Evolutionary conservation across 2,329 filamentous ascomycete species (phyloP), one percentile per base, ranked within the genome.

Genomic region (Epichloe festucae): DNA sequence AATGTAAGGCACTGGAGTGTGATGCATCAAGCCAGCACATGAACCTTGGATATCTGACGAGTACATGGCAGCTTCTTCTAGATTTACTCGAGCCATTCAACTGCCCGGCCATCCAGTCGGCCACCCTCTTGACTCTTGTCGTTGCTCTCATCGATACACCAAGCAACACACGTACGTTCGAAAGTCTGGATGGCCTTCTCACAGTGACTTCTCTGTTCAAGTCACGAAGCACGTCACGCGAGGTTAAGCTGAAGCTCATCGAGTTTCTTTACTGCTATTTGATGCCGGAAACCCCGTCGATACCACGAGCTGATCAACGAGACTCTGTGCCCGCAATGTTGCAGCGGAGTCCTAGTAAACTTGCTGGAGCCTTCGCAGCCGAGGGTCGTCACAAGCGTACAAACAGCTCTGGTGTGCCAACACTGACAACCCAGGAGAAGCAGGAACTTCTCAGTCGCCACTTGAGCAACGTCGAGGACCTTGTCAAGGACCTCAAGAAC

Each of bases 201-300:
- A 93, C 89, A 1, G 82, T 97, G 45, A 95, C 91, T 2, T 91
- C 87, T 10, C 78, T 97, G 48, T 96, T 97, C 79, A 95, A 94
- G 68, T 87, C 85, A 56, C 83, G 89, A 54, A 81, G 83, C 57
- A 96, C 91, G 3, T 82, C 82, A 23, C 82, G 89, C 55, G 87
- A 91, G 60, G 90, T 97, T 58, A 96, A 95, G 72, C 79, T 95
- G 63, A 93, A 95, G 67, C 81, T 95, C n/a, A 84, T 96, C 59
- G 93, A 97, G 68, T 97, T 97, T 65, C 73, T 98, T 49, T 97
- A 97, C 74, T 97, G 97, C 69, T 98, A 97, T 68, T 83, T 98
- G 59, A 95, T 97, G 85, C 90, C 91, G 48, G 93, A 98, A 70
- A 81, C 79, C 0, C 82, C 77, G 44, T 72, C 76, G 19, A 76